Evolutionary conservation across 768 basidiomycete species (phyloP).

Genomic region (Suillus plorans): DNA sequence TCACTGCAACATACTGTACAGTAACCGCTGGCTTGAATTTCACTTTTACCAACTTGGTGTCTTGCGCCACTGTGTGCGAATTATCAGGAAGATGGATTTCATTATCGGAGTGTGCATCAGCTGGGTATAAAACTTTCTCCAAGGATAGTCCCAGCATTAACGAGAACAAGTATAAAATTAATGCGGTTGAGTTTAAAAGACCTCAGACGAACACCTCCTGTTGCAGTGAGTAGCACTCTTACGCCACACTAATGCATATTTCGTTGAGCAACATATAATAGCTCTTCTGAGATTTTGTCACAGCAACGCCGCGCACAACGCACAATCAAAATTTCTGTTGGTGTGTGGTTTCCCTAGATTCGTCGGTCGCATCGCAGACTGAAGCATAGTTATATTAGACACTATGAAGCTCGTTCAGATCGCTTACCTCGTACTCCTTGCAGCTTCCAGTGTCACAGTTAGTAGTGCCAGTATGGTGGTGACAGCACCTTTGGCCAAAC

Average conservation of each 20-base stretch:
- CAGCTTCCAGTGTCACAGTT: no score
- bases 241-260: not conserved
- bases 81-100: no score
- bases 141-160: not conserved
- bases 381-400: not conserved
- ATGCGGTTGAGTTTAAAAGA: not conserved
- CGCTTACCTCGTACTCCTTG: no score
- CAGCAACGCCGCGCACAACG: not conserved
- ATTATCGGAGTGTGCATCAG: no score
- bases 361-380: not conserved
- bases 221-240: not conserved
- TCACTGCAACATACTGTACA: no score
- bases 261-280: not conserved
- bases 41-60: no score
- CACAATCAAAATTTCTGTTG: not conserved
- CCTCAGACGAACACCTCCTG: not conserved
- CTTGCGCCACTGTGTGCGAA: no score
- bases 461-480: no score
- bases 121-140: not conserved
- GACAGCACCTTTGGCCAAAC: no score
- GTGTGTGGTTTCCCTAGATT: not conserved
- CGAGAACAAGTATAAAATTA: not conserved
- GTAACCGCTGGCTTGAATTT: no score
- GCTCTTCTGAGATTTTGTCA: not conserved
- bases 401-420: not conserved